Base-by-base conservation (phyloP, 257 asterid species). In the Gentiana macrophylla region DNA sequence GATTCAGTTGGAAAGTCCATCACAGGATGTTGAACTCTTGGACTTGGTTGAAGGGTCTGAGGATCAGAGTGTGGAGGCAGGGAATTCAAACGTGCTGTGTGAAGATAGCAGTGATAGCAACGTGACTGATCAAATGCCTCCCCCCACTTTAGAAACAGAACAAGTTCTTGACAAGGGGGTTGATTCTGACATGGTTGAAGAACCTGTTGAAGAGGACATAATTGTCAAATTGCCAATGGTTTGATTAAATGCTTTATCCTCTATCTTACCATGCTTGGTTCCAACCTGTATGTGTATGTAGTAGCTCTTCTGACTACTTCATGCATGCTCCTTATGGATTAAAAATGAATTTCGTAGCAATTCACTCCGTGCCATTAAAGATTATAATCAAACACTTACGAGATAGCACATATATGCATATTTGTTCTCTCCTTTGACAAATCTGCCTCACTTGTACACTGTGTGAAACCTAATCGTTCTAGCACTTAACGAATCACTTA, bases 151-250 rank as follows among this genome's bases (percentile, higher is more conserved):
- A 24, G 76, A 72, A 63, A 71, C 72, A 57, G 78, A 73, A 61
- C 68, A 76, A 46, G 41, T 56, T 60, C 63, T 64, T 53, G 68
- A 66, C 32, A 71, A 69, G 57, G 80, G 71, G 68, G 66, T 70
- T 60, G 72, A 51, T 61, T 57, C 44, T 4, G 64, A 32, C 24
- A 15, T 49, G 33, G 50, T 56, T 38, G 72, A 67, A 15, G 79
- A 65, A 35, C 52, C 62, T 11, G 50, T 9, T 32, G 74, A 68
- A 70, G 54, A 70, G 52, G 72, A 67, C 49, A 64, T 56, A 65
- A 52, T 63, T 55, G 76, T 55, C 69, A 70, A 63, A 47, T 56
- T 62, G 57, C 37, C 53, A 50, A 50, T n/a, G 81, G 92, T 84
- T 61, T 24, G 24, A 24, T 24, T 24, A 24, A 24, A 0, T 24